phyloP scores from a whole-genome alignment of 352 stramenopile genomes.

The Aphanomyces invadans region DNA sequence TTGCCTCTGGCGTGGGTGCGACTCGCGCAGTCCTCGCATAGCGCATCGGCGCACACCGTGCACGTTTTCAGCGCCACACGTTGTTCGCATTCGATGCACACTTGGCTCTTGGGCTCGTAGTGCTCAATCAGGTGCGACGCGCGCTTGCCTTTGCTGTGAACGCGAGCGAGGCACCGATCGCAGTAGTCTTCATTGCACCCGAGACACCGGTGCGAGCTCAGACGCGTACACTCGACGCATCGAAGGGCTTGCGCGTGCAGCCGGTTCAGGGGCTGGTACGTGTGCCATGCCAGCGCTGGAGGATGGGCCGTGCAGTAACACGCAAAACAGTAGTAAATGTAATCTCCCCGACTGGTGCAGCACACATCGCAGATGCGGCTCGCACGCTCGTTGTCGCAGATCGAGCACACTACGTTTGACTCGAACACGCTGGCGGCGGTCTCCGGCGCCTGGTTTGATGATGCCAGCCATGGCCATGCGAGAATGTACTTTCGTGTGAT shows the following conservation, averaged over 20 bases:
- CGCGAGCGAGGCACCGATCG: conserved; percentile 57
- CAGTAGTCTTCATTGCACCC: conserved; percentile 77
- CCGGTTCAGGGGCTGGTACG: conserved; percentile 46
- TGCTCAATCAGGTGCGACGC: conserved; percentile 45
- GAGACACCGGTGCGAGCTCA: conserved; percentile 52
- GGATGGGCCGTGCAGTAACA: conserved; percentile 51
- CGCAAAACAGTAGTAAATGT: conserved; percentile 60
- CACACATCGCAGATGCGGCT: conserved; percentile 64
- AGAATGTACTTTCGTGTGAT: conserved; percentile 61
- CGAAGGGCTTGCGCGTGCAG: conserved; percentile 37
- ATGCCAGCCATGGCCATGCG: conserved; percentile 51
- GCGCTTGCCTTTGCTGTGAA: conserved; percentile 58
- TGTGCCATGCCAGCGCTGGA: conserved; percentile 40
- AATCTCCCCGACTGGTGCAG: conserved; percentile 47
- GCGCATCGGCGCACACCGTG: conserved; percentile 51
- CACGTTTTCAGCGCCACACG: conserved; percentile 57
- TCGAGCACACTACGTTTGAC: conserved; percentile 33
- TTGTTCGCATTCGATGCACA: conserved; percentile 69
- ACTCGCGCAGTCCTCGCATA: conserved; percentile 57
- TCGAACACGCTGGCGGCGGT: conserved; percentile 1
- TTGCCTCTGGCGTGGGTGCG: conserved; percentile 49
- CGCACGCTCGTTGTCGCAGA: conserved; percentile 51
- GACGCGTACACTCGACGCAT: conserved; percentile 65
- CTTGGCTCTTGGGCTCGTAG: conserved; percentile 42
- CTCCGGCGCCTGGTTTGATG: conserved; percentile 20